Percentiles rank a stretch among this genome's conserved stretches.
phyloP scores from a whole-genome alignment of 2,329 filamentous ascomycete genomes.

The Arthrobotrys megalospora region DNA sequence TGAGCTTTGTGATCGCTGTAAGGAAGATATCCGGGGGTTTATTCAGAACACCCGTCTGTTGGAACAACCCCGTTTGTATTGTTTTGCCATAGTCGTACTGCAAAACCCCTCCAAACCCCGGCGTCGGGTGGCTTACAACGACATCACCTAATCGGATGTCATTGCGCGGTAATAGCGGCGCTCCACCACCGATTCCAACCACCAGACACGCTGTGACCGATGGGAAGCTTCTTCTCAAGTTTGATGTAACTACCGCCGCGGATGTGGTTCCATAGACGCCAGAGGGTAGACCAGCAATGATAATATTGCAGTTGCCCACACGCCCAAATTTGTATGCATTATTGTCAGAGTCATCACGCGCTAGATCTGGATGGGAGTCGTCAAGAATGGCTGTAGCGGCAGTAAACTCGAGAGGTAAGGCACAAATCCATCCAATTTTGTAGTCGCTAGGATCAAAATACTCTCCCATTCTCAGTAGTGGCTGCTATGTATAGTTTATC shows the following conservation, averaged over 20 bases:
- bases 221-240: constrained; percentile 18
- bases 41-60: constrained; percentile 18
- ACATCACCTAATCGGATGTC: constrained; percentile 40
- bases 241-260: constrained; percentile 8
- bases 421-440: constrained; percentile 62
- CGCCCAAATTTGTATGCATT: constrained; percentile 34
- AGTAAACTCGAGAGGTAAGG: constrained; percentile 60
- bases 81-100: constrained; percentile 39
- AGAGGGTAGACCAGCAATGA: constrained; percentile 22
- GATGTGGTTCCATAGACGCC: constrained; percentile 11
- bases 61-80: not conserved
- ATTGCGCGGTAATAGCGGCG: constrained; percentile 7
- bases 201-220: constrained; percentile 5
- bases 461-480: not conserved
- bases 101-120: constrained; percentile 15
- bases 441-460: constrained; percentile 24
- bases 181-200: constrained; percentile 41
- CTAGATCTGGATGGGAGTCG: constrained; percentile 23
- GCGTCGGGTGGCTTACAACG: constrained; percentile 17
- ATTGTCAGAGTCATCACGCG: constrained; percentile 2
- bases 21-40: constrained; percentile 37
- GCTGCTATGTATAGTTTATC: too few species aligned
- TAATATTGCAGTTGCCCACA: constrained; percentile 26
- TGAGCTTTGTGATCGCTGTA: constrained; percentile 16
- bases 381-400: constrained; percentile 60